Base-by-base conservation (phyloP, 352 stramenopile species). In the Phytophthora chlamydospora region DNA sequence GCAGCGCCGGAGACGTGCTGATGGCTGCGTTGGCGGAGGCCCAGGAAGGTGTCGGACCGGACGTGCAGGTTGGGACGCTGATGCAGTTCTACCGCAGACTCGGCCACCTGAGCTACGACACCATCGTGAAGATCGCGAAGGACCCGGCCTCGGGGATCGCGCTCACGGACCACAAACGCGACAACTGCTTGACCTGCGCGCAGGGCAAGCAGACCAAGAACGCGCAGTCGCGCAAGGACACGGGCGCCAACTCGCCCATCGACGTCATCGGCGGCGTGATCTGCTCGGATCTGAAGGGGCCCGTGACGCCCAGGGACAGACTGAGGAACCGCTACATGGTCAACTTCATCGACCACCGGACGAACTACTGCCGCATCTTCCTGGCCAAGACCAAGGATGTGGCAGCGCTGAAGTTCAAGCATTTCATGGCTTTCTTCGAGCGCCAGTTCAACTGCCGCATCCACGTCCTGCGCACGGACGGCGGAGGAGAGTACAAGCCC, bases 401-500 rank as follows among this genome's bases (percentile, higher is more conserved):
- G 27, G 47, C 47, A 3, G 27, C 47, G 32, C 41, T n/a, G 16
- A 21, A 55, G 16, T 55, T 43, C 17, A 12, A 55, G 32, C 13
- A 55, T 2, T 55, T 55, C 14, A 13, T 55, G 13, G n/a, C 31
- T 16, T 42, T 40, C n/a, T 55, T 43, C 35, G 47, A 55, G 27
- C 41, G n/a, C 14, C 6, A 33, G 5, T 55, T 55, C 33, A 13
- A 44, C 16, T 55, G 47, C 33, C 16, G 32, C 17, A 33, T 55
- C 14, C 47, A 55, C 17, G 16, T 33, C 33, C n/a, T 55, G 9
- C 21, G 47, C 17, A 55, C 52, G 3, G 45, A 72, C 36, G 53
- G 56, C 1, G 62, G 62, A 16, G 62, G 49, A 0, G 67, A 76
- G 56, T 72, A 69, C 42, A 24, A 24, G 21, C 21, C 21, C 21